Evolutionary conservation across 2,329 filamentous ascomycete genomes (phyloP).

Genomic region (Alternaria panax): DNA sequence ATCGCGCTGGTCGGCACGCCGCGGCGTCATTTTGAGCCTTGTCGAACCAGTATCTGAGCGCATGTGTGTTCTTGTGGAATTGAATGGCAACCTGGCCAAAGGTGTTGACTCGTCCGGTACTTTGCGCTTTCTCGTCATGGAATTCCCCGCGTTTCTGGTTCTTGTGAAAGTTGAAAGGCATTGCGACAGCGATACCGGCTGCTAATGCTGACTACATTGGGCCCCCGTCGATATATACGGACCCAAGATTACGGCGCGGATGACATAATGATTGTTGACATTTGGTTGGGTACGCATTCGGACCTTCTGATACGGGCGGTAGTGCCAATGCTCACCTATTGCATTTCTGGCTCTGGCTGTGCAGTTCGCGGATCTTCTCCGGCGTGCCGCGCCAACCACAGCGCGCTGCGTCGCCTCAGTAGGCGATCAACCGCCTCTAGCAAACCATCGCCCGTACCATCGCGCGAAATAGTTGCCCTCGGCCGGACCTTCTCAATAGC

Average conservation of each 20-base stretch:
- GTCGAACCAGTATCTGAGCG: constrained; percentile 27
- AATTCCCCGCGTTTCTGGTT: constrained; percentile 12
- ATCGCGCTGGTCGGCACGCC: not conserved
- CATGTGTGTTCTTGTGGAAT: constrained; percentile 26
- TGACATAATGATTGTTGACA: not conserved
- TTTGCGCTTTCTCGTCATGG: constrained; percentile 17
- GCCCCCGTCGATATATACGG: not conserved
- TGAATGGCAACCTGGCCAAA: constrained; percentile 27
- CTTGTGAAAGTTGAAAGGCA: constrained; percentile 12
- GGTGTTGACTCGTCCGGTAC: constrained; percentile 17
- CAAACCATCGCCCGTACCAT: not conserved
- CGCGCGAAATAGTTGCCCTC: not conserved
- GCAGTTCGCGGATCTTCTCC: not conserved
- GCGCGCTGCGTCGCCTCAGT: not conserved
- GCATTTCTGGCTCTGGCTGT: not conserved
- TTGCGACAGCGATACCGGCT: constrained; percentile 3
- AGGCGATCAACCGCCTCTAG: not conserved
- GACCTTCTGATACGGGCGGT: not conserved
- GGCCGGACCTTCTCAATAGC: not conserved
- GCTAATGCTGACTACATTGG: not conserved
- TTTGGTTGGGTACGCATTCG: not conserved
- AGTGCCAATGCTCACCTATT: not conserved
- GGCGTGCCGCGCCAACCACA: not conserved
- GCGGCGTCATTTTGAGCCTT: constrained; percentile 14
- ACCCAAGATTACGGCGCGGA: not conserved